Evolutionary conservation across 78 protist genomes (phyloP).

Genomic region (Isochrysis galbana): DNA sequence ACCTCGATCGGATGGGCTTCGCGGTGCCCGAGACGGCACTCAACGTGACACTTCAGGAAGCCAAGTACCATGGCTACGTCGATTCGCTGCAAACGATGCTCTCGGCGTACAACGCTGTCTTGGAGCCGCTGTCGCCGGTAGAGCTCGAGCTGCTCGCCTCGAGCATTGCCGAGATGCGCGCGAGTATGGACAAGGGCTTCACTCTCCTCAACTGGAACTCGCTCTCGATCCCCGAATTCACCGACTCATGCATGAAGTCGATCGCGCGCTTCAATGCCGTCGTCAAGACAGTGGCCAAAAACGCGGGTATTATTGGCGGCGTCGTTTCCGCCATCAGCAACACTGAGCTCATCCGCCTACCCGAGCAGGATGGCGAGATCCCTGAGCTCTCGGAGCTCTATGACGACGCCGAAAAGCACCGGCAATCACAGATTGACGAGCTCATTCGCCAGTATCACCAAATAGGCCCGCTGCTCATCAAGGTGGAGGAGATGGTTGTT

Average conservation of each 20-base stretch:
- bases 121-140: constrained; percentile 33
- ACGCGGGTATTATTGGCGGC: constrained; percentile 39
- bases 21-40: constrained; percentile 76
- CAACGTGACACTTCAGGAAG: constrained; percentile 84
- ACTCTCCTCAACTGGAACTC: constrained; percentile 85
- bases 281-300: constrained; percentile 64
- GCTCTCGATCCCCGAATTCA: constrained; percentile 70
- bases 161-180: constrained; percentile 41
- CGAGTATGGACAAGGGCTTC: constrained; percentile 57
- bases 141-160: constrained; percentile 48
- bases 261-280: constrained; percentile 56
- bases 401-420: constrained; percentile 40
- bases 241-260: constrained; percentile 38
- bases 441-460: constrained; percentile 52
- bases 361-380: constrained; percentile 3
- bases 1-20: constrained; percentile 73
- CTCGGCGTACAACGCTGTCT: constrained; percentile 28
- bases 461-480: constrained; percentile 56
- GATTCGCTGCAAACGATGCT: constrained; percentile 64
- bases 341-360: constrained; percentile 41
- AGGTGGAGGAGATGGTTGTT: constrained; percentile 65
- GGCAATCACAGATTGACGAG: not conserved
- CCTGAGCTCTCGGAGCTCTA: constrained; percentile 50
- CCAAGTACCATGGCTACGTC: constrained; percentile 60
- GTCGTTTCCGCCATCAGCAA: constrained; percentile 43